Conservation (phyloP, 2,329 filamentous ascomycete genomes). For the Colletotrichum echinochloae region DNA sequence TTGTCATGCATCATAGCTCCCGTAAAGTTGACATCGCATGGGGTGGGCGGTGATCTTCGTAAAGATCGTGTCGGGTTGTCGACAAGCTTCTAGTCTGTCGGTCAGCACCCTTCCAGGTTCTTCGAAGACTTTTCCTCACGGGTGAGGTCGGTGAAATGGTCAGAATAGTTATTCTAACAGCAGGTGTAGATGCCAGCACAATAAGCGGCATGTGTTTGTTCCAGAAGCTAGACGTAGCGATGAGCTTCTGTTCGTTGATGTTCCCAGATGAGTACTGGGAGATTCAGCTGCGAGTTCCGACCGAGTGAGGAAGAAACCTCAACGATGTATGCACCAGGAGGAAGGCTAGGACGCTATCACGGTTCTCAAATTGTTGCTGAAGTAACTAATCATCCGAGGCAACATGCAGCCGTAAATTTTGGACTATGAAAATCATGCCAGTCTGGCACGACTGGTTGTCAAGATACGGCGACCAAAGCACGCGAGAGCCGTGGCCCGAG, state of each 20-base stretch:
- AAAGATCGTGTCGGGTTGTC: not conserved
- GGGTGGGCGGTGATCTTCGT: not conserved
- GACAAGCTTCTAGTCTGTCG: not conserved
- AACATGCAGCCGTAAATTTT: not conserved
- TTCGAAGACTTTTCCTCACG: not conserved
- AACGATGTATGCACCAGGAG: not conserved
- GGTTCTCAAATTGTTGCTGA: accelerated
- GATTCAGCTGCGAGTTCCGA: not conserved
- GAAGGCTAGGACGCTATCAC: accelerated
- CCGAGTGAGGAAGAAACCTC: not conserved
- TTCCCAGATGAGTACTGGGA: not conserved
- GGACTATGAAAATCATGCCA: not conserved
- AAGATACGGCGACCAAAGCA: not conserved
- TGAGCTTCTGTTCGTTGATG: not conserved
- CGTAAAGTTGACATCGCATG: not conserved
- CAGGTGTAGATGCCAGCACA: no score
- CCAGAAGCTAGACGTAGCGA: not conserved
- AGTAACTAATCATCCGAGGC: not conserved
- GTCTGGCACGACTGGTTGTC: not conserved
- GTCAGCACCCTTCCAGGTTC: no score
- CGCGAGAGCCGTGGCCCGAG: no score
- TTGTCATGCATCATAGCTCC: not conserved
- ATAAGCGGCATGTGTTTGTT: not conserved
- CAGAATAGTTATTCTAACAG: no score
- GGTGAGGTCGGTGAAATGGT: no score